Conservation (phyloP, 2,329 filamentous ascomycete species). For the Alternaria sp. region DNA sequence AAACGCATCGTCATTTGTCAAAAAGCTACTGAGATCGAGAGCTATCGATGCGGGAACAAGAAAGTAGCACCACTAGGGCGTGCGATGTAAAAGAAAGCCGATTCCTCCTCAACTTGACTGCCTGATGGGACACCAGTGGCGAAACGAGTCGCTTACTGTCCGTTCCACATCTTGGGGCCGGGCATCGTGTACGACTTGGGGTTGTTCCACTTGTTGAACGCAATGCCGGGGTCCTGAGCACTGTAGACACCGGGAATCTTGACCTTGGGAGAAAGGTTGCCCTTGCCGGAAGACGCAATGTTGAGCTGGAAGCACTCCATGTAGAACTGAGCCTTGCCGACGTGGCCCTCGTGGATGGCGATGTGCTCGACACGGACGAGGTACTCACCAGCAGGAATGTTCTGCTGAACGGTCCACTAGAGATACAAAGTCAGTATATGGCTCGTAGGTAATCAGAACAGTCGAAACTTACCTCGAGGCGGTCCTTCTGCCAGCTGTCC, state of each 20-base stretch:
- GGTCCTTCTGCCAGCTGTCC: constrained; percentile 52
- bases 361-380: constrained; percentile 49
- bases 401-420: not conserved
- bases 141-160: constrained; percentile 15
- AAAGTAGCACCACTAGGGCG: constrained; percentile 4
- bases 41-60: constrained; percentile 5
- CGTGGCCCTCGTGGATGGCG: constrained; percentile 42
- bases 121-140: not conserved
- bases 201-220: constrained; percentile 56
- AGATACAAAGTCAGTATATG: too few relatives aligned
- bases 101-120: constrained; percentile 5
- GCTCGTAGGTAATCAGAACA: too few relatives aligned
- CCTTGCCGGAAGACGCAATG: constrained; percentile 53
- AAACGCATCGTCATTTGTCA: not conserved
- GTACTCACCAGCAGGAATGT: constrained; percentile 51
- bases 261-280: constrained; percentile 40
- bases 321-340: constrained; percentile 46
- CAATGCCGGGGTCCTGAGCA: constrained; percentile 52
- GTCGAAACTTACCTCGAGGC: constrained; percentile 39
- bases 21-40: not conserved
- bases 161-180: constrained; percentile 39
- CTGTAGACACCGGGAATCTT: too few relatives aligned
- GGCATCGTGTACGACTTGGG: constrained; percentile 44
- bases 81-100: not conserved
- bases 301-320: constrained; percentile 57